These are phyloP conservation scores for Usnea hakonensis DNA, from an alignment of 495 filamentous ascomycete genomes.

Conservation along the genomic window DNA sequence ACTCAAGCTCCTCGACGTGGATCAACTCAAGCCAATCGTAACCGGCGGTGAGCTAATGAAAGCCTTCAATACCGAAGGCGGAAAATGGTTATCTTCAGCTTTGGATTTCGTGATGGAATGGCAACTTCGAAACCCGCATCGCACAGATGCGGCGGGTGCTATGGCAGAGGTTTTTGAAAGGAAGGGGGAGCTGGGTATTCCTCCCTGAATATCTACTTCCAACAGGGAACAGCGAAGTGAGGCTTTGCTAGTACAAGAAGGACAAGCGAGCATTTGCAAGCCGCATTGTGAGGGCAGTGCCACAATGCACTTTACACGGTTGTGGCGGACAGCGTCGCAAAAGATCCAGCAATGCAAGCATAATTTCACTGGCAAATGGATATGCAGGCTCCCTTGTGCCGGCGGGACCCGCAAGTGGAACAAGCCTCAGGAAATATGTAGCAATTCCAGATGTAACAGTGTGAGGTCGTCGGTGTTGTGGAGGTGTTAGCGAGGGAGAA, in stretches of 20 bases:
- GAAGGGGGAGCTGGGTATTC: slow-evolving; percentile 42
- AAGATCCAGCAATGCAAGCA: neutral
- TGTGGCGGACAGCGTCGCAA: neutral
- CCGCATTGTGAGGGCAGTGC: neutral
- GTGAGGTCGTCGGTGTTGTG: too few relatives aligned
- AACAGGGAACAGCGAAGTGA: neutral
- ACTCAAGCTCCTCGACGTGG: slow-evolving; percentile 36
- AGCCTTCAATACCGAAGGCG: slow-evolving; percentile 52
- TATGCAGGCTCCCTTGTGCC: neutral
- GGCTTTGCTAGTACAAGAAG: neutral
- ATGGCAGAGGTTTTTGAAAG: slow-evolving; percentile 55
- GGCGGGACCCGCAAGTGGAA: neutral
- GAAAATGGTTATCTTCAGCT: slow-evolving; percentile 71
- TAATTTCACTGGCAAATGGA: neutral
- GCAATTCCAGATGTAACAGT: neutral
- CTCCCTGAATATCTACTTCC: neutral
- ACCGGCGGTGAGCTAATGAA: slow-evolving; percentile 59
- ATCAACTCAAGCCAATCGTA: slow-evolving; percentile 50
- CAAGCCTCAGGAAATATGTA: neutral
- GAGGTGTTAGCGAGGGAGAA: neutral
- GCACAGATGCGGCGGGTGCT: slow-evolving; percentile 49
- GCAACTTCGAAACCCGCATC: slow-evolving; percentile 74
- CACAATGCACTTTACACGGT: neutral
- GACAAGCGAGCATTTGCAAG: neutral
- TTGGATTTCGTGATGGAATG: slow-evolving; percentile 67